Evolutionary conservation across 192 early-diverging fungal genomes (phyloP), one percentile per base, ranked within the genome.

Genomic region (Pecoramyces ruminantium): DNA sequence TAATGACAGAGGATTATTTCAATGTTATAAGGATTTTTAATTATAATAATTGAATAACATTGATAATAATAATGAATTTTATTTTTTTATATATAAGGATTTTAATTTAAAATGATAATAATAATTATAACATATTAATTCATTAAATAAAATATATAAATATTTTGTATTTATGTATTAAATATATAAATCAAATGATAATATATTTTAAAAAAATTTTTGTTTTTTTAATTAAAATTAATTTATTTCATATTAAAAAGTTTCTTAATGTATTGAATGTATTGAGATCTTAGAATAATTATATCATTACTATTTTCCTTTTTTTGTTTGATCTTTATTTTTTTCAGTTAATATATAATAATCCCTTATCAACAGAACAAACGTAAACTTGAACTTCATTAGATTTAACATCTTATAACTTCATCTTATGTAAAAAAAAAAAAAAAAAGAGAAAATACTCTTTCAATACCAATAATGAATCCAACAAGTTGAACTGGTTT

Each of bases 381-480:
- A 98, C 93, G 85, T 94, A 96, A 21, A 98, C 96, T 82, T 96
- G 85, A 12, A 90, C 90, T 80, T 91, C 88, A 86, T 95, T 90
- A 82, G 90, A 86, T 87, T 96, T 92, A 85, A 96, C 88, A 81
- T 89, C 83, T 21, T 82, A 83, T 51, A 86, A 83, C 40, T 82
- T 79, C 79, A 87, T 84, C 82, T 94, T 94, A 39, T 83, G 84
- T 86, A 91, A 87, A 39, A 96, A n/a, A n/a, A n/a, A n/a, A n/a
- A n/a, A n/a, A n/a, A n/a, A n/a, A 80, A 78, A 99, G 89, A 30
- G 96, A 94, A 82, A 94, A 98, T 28, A 99, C 92, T 39, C 97
- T 93, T 86, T 99, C 97, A 6, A 99, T 93, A 80, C 97, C 97
- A 85, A 99, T 95, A 78, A 92, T 93, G 39, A 98, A 86, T 77